These are phyloP conservation scores for Blastobotrys raffinosifermentans DNA, from an alignment of 1,139 yeast genomes.

Conservation along the genomic window DNA sequence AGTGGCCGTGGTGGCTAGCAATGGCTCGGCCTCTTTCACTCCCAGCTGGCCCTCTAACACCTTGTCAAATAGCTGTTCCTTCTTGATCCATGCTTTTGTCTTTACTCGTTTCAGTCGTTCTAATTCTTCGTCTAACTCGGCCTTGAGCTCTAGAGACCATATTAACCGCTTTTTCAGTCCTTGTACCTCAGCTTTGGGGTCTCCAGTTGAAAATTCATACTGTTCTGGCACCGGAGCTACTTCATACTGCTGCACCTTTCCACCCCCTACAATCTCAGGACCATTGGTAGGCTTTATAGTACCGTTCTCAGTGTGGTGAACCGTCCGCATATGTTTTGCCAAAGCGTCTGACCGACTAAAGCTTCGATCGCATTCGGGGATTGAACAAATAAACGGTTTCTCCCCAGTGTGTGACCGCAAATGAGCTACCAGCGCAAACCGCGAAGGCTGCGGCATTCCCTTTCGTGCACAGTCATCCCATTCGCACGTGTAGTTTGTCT, in stretches of 20 bases:
- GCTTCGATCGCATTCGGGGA: slow-evolving; percentile 63
- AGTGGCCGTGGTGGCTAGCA: neutral
- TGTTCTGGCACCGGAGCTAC: slow-evolving; percentile 5
- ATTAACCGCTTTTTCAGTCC: slow-evolving; percentile 35
- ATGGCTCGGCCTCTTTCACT: slow-evolving; percentile 12
- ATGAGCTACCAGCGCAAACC: slow-evolving; percentile 58
- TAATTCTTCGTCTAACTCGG: slow-evolving; percentile 42
- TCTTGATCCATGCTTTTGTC: slow-evolving; percentile 47
- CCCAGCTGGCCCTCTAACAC: slow-evolving; percentile 34
- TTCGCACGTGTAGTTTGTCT: slow-evolving; percentile 48
- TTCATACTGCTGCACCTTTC: slow-evolving; percentile 6
- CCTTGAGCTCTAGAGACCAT: slow-evolving; percentile 48
- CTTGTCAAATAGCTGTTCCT: slow-evolving; percentile 53
- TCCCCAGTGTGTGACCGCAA: slow-evolving; percentile 64
- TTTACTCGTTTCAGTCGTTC: slow-evolving; percentile 36
- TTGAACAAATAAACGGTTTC: slow-evolving; percentile 59
- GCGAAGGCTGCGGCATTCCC: slow-evolving; percentile 51
- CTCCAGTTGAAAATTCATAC: too few species aligned
- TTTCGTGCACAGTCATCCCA: slow-evolving; percentile 58
- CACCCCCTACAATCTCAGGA: slow-evolving; percentile 8
- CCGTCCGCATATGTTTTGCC: slow-evolving; percentile 57
- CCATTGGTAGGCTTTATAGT: slow-evolving; percentile 11
- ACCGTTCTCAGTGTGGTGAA: slow-evolving; percentile 44
- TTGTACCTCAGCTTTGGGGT: slow-evolving; percentile 25
- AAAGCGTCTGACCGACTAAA: slow-evolving; percentile 58